Evolutionary conservation across 257 asterid species (phyloP), one percentile per base, ranked within the genome.

Genomic region (Solanum etuberosum): DNA sequence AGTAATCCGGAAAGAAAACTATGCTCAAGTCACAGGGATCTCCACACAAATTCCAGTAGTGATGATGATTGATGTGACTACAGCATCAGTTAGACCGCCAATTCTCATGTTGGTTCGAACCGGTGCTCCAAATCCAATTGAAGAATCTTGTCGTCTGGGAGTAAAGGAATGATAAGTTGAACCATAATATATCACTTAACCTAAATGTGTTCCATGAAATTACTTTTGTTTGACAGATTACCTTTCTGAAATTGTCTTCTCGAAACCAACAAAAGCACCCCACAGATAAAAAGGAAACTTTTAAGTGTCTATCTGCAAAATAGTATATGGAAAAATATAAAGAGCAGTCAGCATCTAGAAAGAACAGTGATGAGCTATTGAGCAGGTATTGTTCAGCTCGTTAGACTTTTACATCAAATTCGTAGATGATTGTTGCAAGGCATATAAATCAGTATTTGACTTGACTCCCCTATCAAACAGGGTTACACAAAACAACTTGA

Each of bases 241-340:
- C 99, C 99, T 94, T 90, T 94, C 99, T 67, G 97, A 96, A 89
- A 96, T 95, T 82, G 96, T 93, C 93, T 91, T 95, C 91, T 96
- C 99, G 90, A 96, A 91, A 89, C 91, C 99, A 93, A 93, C 89
- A 90, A 96, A 93, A 87, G 98, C 48, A 10, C 48, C 48, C 46
- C 46, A 9, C 46, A 40, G 46, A 10, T 40, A 40, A 40, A 40
- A 86, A 95, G 97, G 89, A 95, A 92, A 83, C 88, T 89, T 94
- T 96, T n/a, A n/a, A 83, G 99, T 93, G 90, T 96, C 93, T 34
- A 96, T 91, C 99, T 94, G 94, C 88, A 87, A 91, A 81, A 23
- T 37, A 74, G 83, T 38, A 23, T 38, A 23, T 23, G 83, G 34
- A 11, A 37, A 73, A 74, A 11, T 74, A 23, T 38, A 40, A 42